Evolutionary conservation across 768 basidiomycete genomes (phyloP).

Genomic region (Brasilioporus rufonigricans): DNA sequence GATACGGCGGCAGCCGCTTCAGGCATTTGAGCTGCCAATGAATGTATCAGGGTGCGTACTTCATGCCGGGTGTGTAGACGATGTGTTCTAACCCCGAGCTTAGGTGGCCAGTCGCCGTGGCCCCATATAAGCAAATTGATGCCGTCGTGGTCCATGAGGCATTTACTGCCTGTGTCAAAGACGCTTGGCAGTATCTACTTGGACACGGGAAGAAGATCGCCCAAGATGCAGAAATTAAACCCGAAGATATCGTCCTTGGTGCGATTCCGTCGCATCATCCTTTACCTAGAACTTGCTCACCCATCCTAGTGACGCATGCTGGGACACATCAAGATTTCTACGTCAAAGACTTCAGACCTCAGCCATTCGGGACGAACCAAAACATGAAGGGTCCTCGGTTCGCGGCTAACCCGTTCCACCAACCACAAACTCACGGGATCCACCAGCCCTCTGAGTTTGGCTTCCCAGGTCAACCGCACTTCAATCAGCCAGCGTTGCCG

Average conservation of each 20-base stretch:
- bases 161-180: constrained; percentile 24
- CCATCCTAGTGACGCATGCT: constrained; percentile 36
- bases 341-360: constrained; percentile 34
- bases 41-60: constrained; percentile 33
- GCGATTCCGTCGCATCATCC: neutral
- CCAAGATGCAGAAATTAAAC: constrained; percentile 31
- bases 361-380: constrained; percentile 16
- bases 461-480: constrained; percentile 9
- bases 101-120: constrained; percentile 47
- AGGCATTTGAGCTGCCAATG: constrained; percentile 34
- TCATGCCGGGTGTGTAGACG: neutral
- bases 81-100: neutral
- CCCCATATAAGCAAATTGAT: constrained; percentile 36
- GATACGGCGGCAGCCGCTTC: constrained; percentile 29
- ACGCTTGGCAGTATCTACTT: constrained; percentile 41
- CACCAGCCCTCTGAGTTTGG: constrained; percentile 15
- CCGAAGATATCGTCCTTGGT: constrained; percentile 45
- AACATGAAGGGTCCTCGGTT: constrained; percentile 5
- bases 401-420: constrained; percentile 6
- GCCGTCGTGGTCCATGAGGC: constrained; percentile 39
- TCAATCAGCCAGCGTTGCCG: constrained; percentile 31
- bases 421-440: constrained; percentile 15
- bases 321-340: constrained; percentile 42
- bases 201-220: constrained; percentile 33
- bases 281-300: neutral